Percentiles rank a stretch among this genome's conserved stretches.
Conservation (phyloP, 768 basidiomycete species). For the Trametes villosa region DNA sequence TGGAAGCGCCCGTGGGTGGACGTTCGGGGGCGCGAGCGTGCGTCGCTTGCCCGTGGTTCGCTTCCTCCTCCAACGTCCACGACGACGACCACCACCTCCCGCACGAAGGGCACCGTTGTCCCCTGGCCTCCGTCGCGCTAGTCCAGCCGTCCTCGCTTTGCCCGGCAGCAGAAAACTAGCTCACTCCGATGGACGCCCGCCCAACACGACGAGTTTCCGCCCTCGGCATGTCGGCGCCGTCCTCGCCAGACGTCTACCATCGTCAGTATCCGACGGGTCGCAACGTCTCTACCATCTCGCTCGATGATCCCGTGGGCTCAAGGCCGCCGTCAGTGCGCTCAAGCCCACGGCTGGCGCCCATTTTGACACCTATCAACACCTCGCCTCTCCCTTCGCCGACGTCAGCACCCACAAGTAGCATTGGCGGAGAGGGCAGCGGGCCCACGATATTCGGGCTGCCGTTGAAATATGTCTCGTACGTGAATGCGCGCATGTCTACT, state of each 20-base stretch:
- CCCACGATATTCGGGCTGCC: slow-evolving; percentile 73
- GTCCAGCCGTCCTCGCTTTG: background rate
- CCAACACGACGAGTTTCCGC: slow-evolving; percentile 31
- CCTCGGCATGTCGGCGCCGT: slow-evolving; percentile 30
- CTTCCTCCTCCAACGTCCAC: slow-evolving; percentile 13
- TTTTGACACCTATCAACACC: slow-evolving; percentile 30
- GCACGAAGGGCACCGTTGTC: slow-evolving; percentile 19
- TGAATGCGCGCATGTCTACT: slow-evolving; percentile 21
- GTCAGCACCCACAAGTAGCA: slow-evolving; percentile 9
- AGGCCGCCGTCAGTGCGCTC: slow-evolving; percentile 21
- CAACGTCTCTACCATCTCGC: slow-evolving; percentile 46
- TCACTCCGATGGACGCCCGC: slow-evolving; percentile 24
- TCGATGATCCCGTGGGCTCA: slow-evolving; percentile 26
- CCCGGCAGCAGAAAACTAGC: background rate
- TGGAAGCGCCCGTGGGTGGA: slow-evolving; percentile 13
- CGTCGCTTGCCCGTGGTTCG: slow-evolving; percentile 16
- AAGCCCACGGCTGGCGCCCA: slow-evolving; percentile 39
- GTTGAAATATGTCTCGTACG: slow-evolving; percentile 82
- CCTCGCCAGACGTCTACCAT: slow-evolving; percentile 62
- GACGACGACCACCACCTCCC: slow-evolving; percentile 7
- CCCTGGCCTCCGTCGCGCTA: slow-evolving; percentile 4
- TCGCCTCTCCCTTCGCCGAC: slow-evolving; percentile 27
- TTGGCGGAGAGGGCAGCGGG: slow-evolving; percentile 22
- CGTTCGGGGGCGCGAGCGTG: slow-evolving; percentile 11
- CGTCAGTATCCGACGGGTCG: slow-evolving; percentile 60